Evolutionary conservation across 768 basidiomycete species (phyloP), one percentile per base, ranked within the genome.

Genomic region (Lactarius tabidus): DNA sequence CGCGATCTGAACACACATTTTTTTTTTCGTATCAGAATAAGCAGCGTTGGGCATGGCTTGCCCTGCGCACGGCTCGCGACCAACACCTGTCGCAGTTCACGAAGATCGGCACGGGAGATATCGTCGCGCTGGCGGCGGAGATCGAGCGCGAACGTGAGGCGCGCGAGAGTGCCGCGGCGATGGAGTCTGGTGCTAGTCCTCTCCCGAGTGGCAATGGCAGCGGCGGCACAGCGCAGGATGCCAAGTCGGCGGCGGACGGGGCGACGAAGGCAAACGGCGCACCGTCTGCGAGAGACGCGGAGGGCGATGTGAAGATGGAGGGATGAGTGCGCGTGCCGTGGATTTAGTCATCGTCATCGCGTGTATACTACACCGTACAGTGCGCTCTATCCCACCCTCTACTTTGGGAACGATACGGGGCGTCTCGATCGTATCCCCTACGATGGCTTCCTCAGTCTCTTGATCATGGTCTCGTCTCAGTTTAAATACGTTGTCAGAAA

Each of bases 31-130:
- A 64, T 23, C 71, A 93, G 92, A 87, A 85, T 75, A 90, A 91
- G 70, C 83, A 87, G 66, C 84, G 89, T 3, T 85, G 86, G 81
- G 79, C 90, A 6, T 95, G 93, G 92, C 81, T 93, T 20, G 89
- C 88, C 9, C 81, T 94, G 64, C 88, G 92, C 23, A 82, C 84
- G 48, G 85, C 89, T 60, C 87, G 91, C 41, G 86, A 90, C 69
- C 81, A 82, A 64, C 78, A 93, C 74, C 73, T 93, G 45, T 84
- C 87, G 67, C 85, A 91, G 69, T 93, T 94, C 68, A 83, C 86
- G n/a, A 88, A 85, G 77, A 92, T 93, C 66, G 90, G 89, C 20
- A 85, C 85, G 7, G 91, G 90, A 9, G 90, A 93, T 66, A 77
- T 95, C 66, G 54, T 71, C 7, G 63, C 67, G 36, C 72, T 77